Evolutionary conservation across 1,284 basidiomycete genomes (phyloP), one percentile per base, ranked within the genome.

Genomic region (Thecaphora thlaspeos): DNA sequence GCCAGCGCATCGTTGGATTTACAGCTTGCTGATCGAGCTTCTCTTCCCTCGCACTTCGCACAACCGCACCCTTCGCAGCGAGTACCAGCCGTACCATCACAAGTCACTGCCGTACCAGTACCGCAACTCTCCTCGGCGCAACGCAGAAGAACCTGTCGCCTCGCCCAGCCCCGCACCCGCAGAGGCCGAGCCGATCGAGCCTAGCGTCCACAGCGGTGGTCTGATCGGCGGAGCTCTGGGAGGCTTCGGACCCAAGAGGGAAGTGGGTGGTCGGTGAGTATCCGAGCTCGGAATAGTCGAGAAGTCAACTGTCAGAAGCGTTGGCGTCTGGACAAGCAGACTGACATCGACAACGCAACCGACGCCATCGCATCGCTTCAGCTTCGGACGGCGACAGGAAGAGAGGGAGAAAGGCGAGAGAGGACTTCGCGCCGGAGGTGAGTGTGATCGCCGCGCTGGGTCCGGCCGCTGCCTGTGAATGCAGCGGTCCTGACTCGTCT

Each of bases 41-140:
- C n/a, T 17, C 17, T 7, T n/a, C 37, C 17, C 18, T 38, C 37
- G 8, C 68, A 28, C 38, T 23, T 50, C 75, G 75, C 78, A 90
- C 88, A 89, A 68, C 87, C 88, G 21, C 87, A 62, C 87, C 88
- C 51, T 82, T 83, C 32, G 41, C 41, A 41, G 51, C 49, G 59
- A 68, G 47, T 61, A 60, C 68, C 61, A 68, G 48, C 59, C 62
- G 32, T 32, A 82, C 81, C 56, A 81, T 79, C 63, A 84, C 40
- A 66, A 59, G 36, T 39, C 55, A 5, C 11, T 41, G 17, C 47
- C 42, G 22, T 53, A 61, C 73, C 88, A 55, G 40, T 49, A 90
- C 79, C 86, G 89, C 40, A 88, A 90, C 71, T 85, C 87, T 36
- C 82, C 87, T 41, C 83, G 83, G 39, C 79, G 78, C 65, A 48